Evolutionary conservation across 306 rosid genomes (phyloP), one percentile per base, ranked within the genome.

Genomic region (Cucumis hystrix): DNA sequence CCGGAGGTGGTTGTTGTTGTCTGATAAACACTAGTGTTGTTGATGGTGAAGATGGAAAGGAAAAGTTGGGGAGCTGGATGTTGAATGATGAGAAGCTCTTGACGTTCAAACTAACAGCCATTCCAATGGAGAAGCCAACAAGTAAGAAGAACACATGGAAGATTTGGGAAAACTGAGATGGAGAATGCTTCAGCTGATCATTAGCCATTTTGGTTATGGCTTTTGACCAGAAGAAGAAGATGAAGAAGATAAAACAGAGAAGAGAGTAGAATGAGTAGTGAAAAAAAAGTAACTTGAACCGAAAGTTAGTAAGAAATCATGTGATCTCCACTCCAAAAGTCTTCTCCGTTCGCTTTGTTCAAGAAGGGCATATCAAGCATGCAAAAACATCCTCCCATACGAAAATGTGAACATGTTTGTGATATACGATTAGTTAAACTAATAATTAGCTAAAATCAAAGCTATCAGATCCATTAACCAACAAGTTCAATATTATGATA

Each of bases 91-190:
- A 75, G 79, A 54, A 39, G 37, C 67, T 79, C 61, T 70, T 84
- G n/a, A 41, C 56, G 80, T 80, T 78, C 10, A 87, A 52, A 65
- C 82, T 79, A 40, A 86, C 2, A 25, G 85, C 76, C 49, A 88
- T 59, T 39, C 88, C 91, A 51, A 86, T 3, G 39, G 84, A 89
- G 72, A 87, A 56, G 33, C 90, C 91, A 17, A 87, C 76, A 10
- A 83, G 62, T 35, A 86, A 83, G 67, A 87, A 79, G 15, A 87
- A 73, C 25, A 79, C 77, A 66, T 74, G 80, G 52, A 81, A 66
- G 72, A 79, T 76, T 28, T 59, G 75, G 57, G 54, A 8, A 2
- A 70, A 83, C 1, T 40, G 86, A 40, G 77, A 49, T 39, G 37
- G 77, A 59, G 81, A 64, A 10, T 79, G 64, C 76, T 49, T 70